Base-by-base conservation (phyloP, 306 rosid species). In the Pterocarpus macrocarpus region DNA sequence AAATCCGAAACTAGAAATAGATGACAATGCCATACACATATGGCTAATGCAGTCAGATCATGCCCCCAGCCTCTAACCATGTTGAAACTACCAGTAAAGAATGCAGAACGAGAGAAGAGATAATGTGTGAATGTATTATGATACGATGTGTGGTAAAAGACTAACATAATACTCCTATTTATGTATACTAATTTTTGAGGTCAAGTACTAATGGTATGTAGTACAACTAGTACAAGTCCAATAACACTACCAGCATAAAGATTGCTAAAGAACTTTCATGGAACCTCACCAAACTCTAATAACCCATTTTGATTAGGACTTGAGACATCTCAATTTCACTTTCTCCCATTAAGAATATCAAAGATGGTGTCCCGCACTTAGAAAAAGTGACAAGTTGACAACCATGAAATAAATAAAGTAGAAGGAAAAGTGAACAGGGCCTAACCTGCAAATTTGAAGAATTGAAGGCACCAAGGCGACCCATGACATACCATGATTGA, bases 401-500 rank as follows among this genome's bases (percentile, higher is more conserved):
- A 49, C 5, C 33, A 69, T 28, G 28, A 76, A 71, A 56, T 56
- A 75, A 22, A 22, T 22, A 22, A 22, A 22, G 28, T 22, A 1
- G 28, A 1, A 22, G 0, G 28, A 22, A 64, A 66, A 58, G 28
- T 4, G 50, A 43, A 58, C 14, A 77, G 45, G 85, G 69, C 43
- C 76, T 45, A 69, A 95, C 99, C 97, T 93, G 97, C 84, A 95
- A 88, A 86, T 93, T 93, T 39, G 91, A 79, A 84, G 97, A 91
- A 85, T 93, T 95, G 85, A 87, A 95, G 79, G 96, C 91, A 73
- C 99, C 98, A 84, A 95, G 83, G 75, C 98, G 96, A 62, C 99
- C 99, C 93, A 93, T 86, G 84, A 93, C 94, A 87, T 95, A 95
- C 97, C 99, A 93, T 8, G 98, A 92, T 70, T 95, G 99, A 82